A percentile compares a stretch with the other conserved stretches of the same genome.
phyloP scores from a whole-genome alignment of 345 rosid genomes.

The Populus euphratica region DNA sequence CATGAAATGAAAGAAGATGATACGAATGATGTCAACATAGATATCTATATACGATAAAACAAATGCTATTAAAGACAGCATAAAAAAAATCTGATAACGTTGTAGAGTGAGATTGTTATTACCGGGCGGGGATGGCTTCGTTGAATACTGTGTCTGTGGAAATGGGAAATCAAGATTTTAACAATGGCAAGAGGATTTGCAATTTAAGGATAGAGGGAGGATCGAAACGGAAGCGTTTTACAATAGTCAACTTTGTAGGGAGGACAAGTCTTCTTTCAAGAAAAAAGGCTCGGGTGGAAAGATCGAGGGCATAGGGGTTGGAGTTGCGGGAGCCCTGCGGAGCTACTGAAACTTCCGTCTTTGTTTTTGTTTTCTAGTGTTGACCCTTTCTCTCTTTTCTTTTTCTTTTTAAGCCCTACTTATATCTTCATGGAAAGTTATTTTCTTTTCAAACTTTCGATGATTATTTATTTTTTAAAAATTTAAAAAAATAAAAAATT shows the following conservation, averaged over 20 bases:
- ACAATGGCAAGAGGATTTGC: not conserved
- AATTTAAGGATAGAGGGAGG: not conserved
- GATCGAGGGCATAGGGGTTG: constrained; percentile 26
- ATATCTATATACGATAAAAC: not conserved
- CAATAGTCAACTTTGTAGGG: not conserved
- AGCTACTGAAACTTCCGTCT: not conserved
- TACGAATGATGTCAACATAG: not conserved
- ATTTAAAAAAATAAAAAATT: too few species aligned
- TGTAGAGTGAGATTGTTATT: not conserved
- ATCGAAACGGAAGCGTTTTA: not conserved
- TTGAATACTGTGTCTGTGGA: not conserved
- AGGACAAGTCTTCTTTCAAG: not conserved
- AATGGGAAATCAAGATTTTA: not conserved
- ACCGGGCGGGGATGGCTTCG: not conserved
- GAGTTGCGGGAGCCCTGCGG: constrained; percentile 14
- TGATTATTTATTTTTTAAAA: too few species aligned
- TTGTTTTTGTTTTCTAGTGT: not conserved
- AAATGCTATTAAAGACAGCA: not conserved
- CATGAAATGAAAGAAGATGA: too few species aligned
- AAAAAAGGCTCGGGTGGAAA: constrained; percentile 18
- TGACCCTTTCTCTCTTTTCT: not conserved
- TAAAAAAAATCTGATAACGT: not conserved
- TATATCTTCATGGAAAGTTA: too few species aligned
- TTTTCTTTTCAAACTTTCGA: too few species aligned
- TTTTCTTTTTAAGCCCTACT: too few species aligned